Percentiles rank a stretch among this genome's conserved stretches.
Conservation (phyloP, 2,329 filamentous ascomycete species). For the Pseudogymnoascus sp. region DNA sequence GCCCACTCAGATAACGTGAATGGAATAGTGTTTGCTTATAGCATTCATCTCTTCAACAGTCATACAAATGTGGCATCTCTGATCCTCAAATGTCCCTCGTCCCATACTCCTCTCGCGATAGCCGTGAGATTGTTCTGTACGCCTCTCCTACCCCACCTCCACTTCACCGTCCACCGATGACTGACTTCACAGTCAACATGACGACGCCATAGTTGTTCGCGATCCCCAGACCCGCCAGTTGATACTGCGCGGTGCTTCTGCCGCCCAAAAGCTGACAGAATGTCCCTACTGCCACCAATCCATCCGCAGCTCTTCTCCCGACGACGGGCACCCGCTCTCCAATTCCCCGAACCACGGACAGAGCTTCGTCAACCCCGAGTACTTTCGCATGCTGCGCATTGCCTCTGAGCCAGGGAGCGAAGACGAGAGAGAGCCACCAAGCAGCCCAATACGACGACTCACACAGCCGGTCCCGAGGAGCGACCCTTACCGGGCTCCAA, state of each 20-base stretch:
- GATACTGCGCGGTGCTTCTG: conserved; percentile 61
- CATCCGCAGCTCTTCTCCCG: conserved; percentile 41
- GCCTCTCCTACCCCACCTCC: conserved; percentile 30
- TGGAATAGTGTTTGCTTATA: conserved; percentile 1
- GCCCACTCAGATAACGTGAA: not conserved
- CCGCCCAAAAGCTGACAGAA: conserved; percentile 48
- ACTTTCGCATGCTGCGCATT: conserved; percentile 86
- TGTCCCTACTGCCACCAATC: conserved; percentile 54
- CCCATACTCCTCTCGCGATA: conserved; percentile 66
- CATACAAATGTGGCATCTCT: conserved; percentile 3
- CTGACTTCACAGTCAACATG: conserved; percentile 62
- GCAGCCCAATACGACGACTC: conserved; percentile 47
- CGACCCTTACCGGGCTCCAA: conserved; percentile 17
- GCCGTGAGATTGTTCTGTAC: conserved; percentile 73
- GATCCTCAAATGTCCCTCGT: conserved; percentile 58
- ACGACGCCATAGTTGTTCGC: conserved; percentile 85
- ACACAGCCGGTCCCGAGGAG: conserved; percentile 26
- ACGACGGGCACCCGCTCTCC: conserved; percentile 36
- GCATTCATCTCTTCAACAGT: not conserved
- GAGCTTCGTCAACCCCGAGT: conserved; percentile 80
- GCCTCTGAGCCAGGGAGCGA: conserved; percentile 40
- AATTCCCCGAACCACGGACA: conserved; percentile 41
- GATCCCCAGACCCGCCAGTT: conserved; percentile 80
- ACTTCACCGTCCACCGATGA: not conserved
- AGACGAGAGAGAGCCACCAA: conserved; percentile 37